These are phyloP conservation scores for Bretziella fagacearum DNA, from an alignment of 2,329 filamentous ascomycete species.

Conservation along the genomic window DNA sequence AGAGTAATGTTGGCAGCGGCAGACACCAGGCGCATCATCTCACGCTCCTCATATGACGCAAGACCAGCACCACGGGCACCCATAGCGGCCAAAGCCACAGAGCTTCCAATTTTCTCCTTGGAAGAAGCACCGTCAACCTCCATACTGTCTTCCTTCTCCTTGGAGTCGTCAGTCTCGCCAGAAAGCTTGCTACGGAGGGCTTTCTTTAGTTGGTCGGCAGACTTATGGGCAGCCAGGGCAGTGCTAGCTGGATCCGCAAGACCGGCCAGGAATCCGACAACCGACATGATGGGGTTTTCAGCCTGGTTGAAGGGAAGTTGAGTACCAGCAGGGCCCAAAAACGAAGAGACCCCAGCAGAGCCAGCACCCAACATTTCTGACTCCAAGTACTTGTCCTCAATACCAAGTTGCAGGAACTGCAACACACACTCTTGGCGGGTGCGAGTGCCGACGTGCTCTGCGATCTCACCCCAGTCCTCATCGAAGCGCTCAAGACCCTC, in stretches of 20 bases:
- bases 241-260: slow-evolving; percentile 81
- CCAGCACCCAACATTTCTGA: slow-evolving; percentile 40
- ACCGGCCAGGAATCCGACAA: slow-evolving; percentile 83
- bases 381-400: slow-evolving; percentile 93
- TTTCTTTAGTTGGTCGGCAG: slow-evolving; percentile 70
- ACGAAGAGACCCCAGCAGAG: slow-evolving; percentile 39
- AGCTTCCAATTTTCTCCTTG: slow-evolving; percentile 36
- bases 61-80: slow-evolving; percentile 75
- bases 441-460: slow-evolving; percentile 79
- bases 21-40: slow-evolving; percentile 86
- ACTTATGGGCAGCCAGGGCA: slow-evolving; percentile 76
- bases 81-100: slow-evolving; percentile 68
- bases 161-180: slow-evolving; percentile 28
- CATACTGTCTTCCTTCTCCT: slow-evolving; percentile 35
- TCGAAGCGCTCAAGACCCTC: slow-evolving; percentile 88
- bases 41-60: slow-evolving; percentile 88
- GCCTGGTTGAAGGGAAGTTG: slow-evolving; percentile 79
- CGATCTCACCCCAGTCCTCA: slow-evolving; percentile 87
- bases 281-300: slow-evolving; percentile 93
- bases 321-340: slow-evolving; percentile 58
- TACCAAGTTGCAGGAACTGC: slow-evolving; percentile 90
- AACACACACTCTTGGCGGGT: slow-evolving; percentile 92
- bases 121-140: slow-evolving; percentile 35
- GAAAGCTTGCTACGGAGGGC: slow-evolving; percentile 66
- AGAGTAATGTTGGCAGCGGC: slow-evolving; percentile 86